Percentiles rank a stretch among this genome's conserved stretches.
phyloP scores from a whole-genome alignment of 192 early-diverging fungal genomes.

The Phlyctochytrium bullatum region DNA sequence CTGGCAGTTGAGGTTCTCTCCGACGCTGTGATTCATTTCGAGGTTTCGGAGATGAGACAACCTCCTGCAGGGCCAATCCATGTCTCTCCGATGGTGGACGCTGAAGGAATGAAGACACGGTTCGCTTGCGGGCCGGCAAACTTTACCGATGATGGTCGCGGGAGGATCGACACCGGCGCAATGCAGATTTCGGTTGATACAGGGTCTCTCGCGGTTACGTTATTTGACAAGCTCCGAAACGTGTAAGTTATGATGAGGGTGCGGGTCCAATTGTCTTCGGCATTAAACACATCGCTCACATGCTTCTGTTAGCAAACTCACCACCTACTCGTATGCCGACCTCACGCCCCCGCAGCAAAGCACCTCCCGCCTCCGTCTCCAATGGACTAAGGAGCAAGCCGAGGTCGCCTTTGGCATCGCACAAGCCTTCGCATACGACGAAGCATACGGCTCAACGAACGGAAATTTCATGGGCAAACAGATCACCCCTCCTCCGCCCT shows the following conservation, averaged over 20 bases:
- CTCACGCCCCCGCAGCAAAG: neutral
- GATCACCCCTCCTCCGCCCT: conserved; percentile 2
- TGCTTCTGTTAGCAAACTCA: conserved; percentile 6
- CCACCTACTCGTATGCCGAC: conserved; percentile 14
- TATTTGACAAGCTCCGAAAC: neutral
- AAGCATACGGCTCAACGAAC: conserved; percentile 14
- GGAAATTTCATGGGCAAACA: conserved; percentile 17
- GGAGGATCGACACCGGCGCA: neutral
- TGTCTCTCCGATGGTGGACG: neutral
- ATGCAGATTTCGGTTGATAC: neutral
- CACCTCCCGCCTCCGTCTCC: neutral
- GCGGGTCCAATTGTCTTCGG: neutral
- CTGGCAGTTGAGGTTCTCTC: neutral
- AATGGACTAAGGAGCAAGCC: conserved; percentile 16
- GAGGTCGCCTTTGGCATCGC: conserved; percentile 16
- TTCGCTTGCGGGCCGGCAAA: neutral
- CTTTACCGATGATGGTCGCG: neutral
- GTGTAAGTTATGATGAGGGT: neutral
- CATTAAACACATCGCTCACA: conserved; percentile 5
- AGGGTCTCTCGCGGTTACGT: neutral
- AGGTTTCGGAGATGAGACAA: neutral
- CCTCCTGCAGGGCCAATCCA: neutral
- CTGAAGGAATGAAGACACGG: neutral
- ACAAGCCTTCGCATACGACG: conserved; percentile 10
- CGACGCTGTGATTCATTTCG: neutral